Evolutionary conservation across 1,284 basidiomycete species (phyloP).

Genomic region (Rhodotorula mucilaginosa): DNA sequence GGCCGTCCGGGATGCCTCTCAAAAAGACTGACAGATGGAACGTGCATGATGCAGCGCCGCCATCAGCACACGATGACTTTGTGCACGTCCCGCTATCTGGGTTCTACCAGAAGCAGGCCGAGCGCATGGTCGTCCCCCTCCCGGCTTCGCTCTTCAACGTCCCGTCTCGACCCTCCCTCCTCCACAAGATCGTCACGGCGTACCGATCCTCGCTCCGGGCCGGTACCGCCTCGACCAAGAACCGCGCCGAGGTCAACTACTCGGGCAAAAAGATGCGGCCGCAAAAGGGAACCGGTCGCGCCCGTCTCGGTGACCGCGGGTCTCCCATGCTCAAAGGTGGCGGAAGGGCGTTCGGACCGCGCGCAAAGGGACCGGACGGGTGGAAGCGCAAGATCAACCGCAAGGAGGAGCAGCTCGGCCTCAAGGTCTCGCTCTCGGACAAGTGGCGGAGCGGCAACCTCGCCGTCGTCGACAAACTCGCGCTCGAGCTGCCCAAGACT

Average conservation of each 20-base stretch:
- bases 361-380: constrained; percentile 39
- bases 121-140: constrained; percentile 61
- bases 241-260: constrained; percentile 80
- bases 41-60: constrained; percentile 10
- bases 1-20: background rate
- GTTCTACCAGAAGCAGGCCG: constrained; percentile 16
- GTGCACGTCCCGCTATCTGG: constrained; percentile 34
- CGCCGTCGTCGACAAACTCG: constrained; percentile 32
- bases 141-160: constrained; percentile 81
- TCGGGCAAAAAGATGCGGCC: constrained; percentile 83
- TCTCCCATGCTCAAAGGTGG: constrained; percentile 89
- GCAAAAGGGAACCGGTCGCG: constrained; percentile 88
- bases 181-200: constrained; percentile 89
- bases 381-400: constrained; percentile 40
- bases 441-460: constrained; percentile 39
- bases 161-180: constrained; percentile 82
- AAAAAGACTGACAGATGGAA: background rate
- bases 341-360: constrained; percentile 54
- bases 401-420: constrained; percentile 39
- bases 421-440: constrained; percentile 37
- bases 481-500: constrained; percentile 23
- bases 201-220: constrained; percentile 82
- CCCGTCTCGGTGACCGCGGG: constrained; percentile 83
- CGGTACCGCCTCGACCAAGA: constrained; percentile 88
- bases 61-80: constrained; percentile 26